Base-by-base conservation (phyloP, 768 basidiomycete species). In the Agrocybe praecox region DNA sequence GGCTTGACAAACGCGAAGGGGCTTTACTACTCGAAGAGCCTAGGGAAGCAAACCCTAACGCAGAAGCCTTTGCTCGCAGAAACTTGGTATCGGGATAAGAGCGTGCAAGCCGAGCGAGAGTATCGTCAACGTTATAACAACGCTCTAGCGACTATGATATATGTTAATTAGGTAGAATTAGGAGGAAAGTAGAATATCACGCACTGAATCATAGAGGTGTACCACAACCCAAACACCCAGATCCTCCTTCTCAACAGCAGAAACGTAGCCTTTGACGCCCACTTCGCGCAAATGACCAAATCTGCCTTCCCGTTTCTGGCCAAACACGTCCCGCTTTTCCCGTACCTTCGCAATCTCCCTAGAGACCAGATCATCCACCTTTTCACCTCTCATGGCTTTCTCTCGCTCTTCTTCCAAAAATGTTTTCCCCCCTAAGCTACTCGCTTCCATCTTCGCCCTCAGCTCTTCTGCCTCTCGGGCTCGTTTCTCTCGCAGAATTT, bases 251-350 rank as follows among this genome's bases (percentile, higher is more conserved):
- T 94, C 92, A 2, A 94, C 84, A 1, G 92, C 90, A 50, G 76
- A 71, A 54, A 94, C 76, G 64, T 87, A 94, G 19, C 89, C 89
- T 53, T 81, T 78, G 57, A 82, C 69, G 1, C 90, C 92, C 2
- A 94, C 90, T 68, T 94, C 92, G 46, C 92, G 75, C 61, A 94
- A 67, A 70, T 94, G 88, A 1, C 92, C 91, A 72, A 90, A 93
- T 54, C 76, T 71, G 0, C 86, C 86, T 52, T 81, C 76, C 58
- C 76, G 77, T 33, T 68, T 70, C 23, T 77, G 72, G 0, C 85
- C 85, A 50, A 82, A 77, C 15, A 81, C 60, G 62, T 81, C 81
- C 29, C 68, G 71, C 48, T 66, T 73, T 32, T 70, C 67, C 34
- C 70, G 67, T 15, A 64, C 65, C 49, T 65, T 72, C 56, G 74